A percentile compares a stretch with the other conserved stretches of the same genome.
These are phyloP conservation scores for Tetrapyrgos nigripes DNA, from an alignment of 1,284 basidiomycete genomes.

Conservation along the genomic window DNA sequence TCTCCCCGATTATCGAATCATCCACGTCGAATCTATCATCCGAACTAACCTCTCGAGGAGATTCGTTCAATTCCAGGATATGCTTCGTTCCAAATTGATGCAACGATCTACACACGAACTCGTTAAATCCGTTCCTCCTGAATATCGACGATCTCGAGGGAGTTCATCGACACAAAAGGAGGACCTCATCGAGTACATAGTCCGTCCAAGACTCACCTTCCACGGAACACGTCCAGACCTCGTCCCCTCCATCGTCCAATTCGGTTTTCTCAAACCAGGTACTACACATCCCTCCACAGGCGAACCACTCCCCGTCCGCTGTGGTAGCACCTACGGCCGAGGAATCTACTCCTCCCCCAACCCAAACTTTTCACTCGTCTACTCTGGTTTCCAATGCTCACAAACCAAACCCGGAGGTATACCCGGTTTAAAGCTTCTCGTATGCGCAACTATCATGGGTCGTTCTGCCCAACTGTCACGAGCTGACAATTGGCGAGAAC, in stretches of 20 bases:
- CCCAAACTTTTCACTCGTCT: constrained; percentile 8
- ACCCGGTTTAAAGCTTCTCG: constrained; percentile 14
- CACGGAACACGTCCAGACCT: constrained; percentile 8
- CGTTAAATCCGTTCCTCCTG: constrained; percentile 6
- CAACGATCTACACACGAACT: not conserved
- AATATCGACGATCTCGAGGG: not conserved
- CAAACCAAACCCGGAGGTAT: constrained; percentile 9
- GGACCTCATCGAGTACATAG: constrained; percentile 10
- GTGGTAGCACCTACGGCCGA: constrained; percentile 16
- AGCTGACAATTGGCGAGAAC: constrained; percentile 12
- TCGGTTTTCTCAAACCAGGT: constrained; percentile 13
- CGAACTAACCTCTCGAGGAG: constrained; percentile 5
- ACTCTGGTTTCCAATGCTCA: constrained; percentile 6
- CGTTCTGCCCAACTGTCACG: constrained; percentile 7
- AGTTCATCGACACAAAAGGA: not conserved
- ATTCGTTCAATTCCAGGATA: constrained; percentile 1
- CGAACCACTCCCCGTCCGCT: constrained; percentile 9
- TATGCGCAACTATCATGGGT: constrained; percentile 16
- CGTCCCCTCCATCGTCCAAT: constrained; percentile 15
- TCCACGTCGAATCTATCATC: constrained; percentile 16
- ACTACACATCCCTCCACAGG: constrained; percentile 9
- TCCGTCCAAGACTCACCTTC: constrained; percentile 11
- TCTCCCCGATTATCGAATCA: constrained; percentile 13
- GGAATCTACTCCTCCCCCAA: constrained; percentile 15
- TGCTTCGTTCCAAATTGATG: constrained; percentile 6